Evolutionary conservation across 2,329 filamentous ascomycete genomes (phyloP).

Genomic region (Eutypella sp.): DNA sequence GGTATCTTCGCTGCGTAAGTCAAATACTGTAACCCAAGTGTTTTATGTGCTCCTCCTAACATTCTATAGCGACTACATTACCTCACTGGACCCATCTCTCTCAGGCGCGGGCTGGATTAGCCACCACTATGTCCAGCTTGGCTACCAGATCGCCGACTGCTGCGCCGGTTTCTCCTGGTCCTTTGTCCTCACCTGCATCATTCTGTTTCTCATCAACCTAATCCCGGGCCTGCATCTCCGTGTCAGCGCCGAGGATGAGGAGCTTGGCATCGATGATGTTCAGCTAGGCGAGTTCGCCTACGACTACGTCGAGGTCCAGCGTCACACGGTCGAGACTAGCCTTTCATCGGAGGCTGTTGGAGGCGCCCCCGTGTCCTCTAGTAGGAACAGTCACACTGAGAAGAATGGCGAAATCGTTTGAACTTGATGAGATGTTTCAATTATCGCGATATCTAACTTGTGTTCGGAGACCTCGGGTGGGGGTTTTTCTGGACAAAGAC

Average conservation of each 20-base stretch:
- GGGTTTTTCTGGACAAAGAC: background rate
- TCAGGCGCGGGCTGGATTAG: constrained; percentile 64
- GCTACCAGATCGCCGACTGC: constrained; percentile 66
- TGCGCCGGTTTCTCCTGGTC: constrained; percentile 61
- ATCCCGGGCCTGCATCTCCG: constrained; percentile 67
- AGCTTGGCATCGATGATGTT: constrained; percentile 66
- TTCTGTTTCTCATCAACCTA: constrained; percentile 66
- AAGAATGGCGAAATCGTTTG: constrained; percentile 17
- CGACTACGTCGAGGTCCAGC: constrained; percentile 69
- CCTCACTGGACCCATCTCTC: constrained; percentile 64
- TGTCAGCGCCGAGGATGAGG: constrained; percentile 61
- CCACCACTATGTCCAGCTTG: constrained; percentile 65
- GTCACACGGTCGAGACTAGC: constrained; percentile 55
- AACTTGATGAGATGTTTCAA: background rate
- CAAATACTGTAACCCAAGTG: background rate
- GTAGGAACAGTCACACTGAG: constrained; percentile 23
- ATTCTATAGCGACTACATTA: constrained; percentile 57
- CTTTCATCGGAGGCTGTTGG: constrained; percentile 4
- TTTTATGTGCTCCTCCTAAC: constrained; percentile 5
- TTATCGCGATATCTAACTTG: too few relatives aligned
- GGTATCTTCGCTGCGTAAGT: constrained; percentile 68
- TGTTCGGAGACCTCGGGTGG: too few relatives aligned
- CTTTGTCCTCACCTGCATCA: constrained; percentile 62
- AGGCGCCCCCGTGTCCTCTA: constrained; percentile 18
- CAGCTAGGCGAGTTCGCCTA: constrained; percentile 81